Conservation (phyloP, 371 early-diverging fungal species). For the Mortierella sp. region DNA sequence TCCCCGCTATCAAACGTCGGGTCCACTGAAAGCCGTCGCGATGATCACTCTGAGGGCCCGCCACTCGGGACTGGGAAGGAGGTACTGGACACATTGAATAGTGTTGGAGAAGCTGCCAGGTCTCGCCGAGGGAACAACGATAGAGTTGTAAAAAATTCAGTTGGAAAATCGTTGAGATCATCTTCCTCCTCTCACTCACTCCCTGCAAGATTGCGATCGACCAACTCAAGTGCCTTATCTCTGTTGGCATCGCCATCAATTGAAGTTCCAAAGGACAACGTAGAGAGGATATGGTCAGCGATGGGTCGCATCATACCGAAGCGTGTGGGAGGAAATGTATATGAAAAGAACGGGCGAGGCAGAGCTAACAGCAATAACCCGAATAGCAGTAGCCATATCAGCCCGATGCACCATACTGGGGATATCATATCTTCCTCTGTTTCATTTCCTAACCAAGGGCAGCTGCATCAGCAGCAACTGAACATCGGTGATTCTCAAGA, state of each 20-base stretch:
- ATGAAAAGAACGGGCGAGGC: constrained; percentile 4
- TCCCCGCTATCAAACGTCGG: not conserved
- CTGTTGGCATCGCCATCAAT: not conserved
- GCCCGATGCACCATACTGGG: not conserved
- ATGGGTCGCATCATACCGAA: constrained; percentile 20
- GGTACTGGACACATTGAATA: constrained; percentile 11
- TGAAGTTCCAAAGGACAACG: constrained; percentile 2
- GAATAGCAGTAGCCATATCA: not conserved
- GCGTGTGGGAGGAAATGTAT: not conserved
- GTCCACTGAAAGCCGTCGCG: not conserved
- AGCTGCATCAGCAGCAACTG: not conserved
- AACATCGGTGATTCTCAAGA: not conserved
- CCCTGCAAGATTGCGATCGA: not conserved
- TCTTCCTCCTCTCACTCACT: constrained; percentile 7
- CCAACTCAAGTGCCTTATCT: constrained; percentile 4
- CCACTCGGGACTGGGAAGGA: not conserved
- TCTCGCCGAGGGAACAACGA: constrained; percentile 22
- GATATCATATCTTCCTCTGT: not conserved
- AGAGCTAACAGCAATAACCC: constrained; percentile 4
- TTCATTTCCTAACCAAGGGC: not conserved
- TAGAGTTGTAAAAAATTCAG: not conserved
- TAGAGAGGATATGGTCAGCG: constrained; percentile 12
- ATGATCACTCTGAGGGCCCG: not conserved
- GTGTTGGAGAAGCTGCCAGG: constrained; percentile 22
- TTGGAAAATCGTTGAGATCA: constrained; percentile 5